Conservation (phyloP, 23 red algal genomes). For the Chondrus crispus region DNA sequence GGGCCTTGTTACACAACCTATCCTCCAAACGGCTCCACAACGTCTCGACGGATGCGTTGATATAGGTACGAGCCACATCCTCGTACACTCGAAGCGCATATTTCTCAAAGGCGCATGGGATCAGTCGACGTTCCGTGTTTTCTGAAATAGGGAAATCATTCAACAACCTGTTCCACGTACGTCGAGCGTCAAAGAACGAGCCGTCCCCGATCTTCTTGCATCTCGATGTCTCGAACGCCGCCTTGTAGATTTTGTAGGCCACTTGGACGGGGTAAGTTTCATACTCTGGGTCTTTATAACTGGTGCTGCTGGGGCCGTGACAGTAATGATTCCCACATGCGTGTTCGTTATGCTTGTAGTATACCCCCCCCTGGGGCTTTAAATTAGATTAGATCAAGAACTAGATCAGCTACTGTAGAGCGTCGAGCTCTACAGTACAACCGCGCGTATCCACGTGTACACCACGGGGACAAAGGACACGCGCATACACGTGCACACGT, state of each 20-base stretch:
- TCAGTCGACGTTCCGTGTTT: background rate
- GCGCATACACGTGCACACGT: too few relatives aligned
- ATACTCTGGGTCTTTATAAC: background rate
- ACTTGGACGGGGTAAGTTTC: background rate
- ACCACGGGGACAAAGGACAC: too few relatives aligned
- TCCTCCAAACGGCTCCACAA: background rate
- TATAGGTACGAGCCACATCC: background rate
- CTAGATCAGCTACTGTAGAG: too few relatives aligned
- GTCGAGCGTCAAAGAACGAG: background rate
- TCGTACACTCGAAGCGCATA: background rate
- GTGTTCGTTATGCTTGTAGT: too few relatives aligned
- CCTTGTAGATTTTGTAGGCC: slow-evolving; percentile 12
- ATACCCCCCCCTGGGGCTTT: too few relatives aligned
- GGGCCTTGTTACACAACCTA: background rate
- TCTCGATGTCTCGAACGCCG: background rate
- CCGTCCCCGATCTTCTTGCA: background rate
- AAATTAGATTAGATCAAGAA: too few relatives aligned
- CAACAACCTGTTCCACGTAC: background rate
- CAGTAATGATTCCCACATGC: too few relatives aligned
- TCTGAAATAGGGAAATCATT: background rate
- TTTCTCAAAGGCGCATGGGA: background rate
- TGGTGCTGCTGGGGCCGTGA: too few relatives aligned
- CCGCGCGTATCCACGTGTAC: too few relatives aligned
- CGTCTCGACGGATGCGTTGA: background rate
- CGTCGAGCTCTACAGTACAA: too few relatives aligned